Conservation (phyloP, 1,139 yeast species). For the Chernovozyma sophiae-reginae region DNA sequence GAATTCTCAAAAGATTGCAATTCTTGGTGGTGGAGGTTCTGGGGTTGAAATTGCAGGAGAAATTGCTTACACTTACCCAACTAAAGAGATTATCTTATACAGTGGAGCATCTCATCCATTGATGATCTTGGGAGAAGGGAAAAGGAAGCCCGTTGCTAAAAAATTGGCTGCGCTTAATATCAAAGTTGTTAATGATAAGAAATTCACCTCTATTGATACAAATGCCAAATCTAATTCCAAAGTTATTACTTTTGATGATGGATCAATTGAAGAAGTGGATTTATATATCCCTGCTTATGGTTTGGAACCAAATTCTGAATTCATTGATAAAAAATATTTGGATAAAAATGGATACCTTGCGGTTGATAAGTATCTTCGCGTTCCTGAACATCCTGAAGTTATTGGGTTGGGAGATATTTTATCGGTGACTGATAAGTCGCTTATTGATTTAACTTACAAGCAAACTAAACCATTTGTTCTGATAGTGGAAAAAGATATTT, state of each 20-base stretch:
- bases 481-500: slow-evolving; percentile 15
- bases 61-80: slow-evolving; percentile 19
- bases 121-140: slow-evolving; percentile 11
- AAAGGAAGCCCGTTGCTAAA: slow-evolving; percentile 13
- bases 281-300: slow-evolving; percentile 22
- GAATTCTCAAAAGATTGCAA: slow-evolving; percentile 23
- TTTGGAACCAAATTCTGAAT: slow-evolving; percentile 24
- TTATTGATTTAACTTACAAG: slow-evolving; percentile 22
- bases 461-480: slow-evolving; percentile 19
- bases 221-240: not conserved
- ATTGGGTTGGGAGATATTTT: slow-evolving; percentile 32
- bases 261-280: slow-evolving; percentile 19
- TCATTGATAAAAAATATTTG: slow-evolving; percentile 13
- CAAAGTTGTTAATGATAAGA: slow-evolving; percentile 20
- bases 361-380: slow-evolving; percentile 23
- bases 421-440: slow-evolving; percentile 17
- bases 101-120: slow-evolving; percentile 27
- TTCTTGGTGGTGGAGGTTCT: slow-evolving; percentile 39
- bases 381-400: slow-evolving; percentile 22
- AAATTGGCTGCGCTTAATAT: slow-evolving; percentile 23
- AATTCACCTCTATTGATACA: slow-evolving; percentile 8
- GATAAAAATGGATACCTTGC: slow-evolving; percentile 19
- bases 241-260: slow-evolving; percentile 14
- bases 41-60: slow-evolving; percentile 41
- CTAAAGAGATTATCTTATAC: slow-evolving; percentile 22